phyloP scores from a whole-genome alignment of 169 alveolate species.

The Eimeria sp. region DNA sequence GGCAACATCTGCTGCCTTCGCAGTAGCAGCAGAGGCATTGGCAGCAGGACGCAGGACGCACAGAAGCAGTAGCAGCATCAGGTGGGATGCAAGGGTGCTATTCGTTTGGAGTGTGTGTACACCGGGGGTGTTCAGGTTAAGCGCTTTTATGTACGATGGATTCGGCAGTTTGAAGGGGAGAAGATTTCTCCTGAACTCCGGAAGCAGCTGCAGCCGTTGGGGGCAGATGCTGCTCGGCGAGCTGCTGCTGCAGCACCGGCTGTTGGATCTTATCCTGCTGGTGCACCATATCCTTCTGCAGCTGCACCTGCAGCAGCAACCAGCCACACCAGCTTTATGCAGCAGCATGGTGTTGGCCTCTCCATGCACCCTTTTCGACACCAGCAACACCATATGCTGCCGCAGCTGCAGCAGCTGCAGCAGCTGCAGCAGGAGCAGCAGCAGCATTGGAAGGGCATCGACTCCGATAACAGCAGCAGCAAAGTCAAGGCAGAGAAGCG shows the following conservation, averaged over 20 bases:
- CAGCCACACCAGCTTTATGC: neutral
- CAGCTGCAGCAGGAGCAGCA: too few relatives aligned
- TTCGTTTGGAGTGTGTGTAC: neutral
- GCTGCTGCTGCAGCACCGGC: conserved; percentile 21
- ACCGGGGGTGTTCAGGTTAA: conserved; percentile 26
- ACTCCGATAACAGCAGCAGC: neutral
- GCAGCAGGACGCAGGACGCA: neutral
- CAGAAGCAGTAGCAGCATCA: neutral
- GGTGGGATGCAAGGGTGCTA: neutral
- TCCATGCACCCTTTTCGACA: neutral
- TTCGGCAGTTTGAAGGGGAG: conserved; percentile 75
- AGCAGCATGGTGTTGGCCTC: neutral
- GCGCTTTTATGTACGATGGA: conserved; percentile 70
- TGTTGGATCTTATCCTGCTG: neutral
- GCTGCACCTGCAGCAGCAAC: too few relatives aligned
- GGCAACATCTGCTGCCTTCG: too few relatives aligned
- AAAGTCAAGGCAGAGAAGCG: conserved; percentile 10
- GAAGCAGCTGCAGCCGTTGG: conserved; percentile 67
- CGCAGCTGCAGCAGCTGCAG: conserved; percentile 3
- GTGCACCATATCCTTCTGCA: too few relatives aligned
- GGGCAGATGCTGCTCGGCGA: conserved; percentile 23
- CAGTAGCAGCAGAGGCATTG: neutral
- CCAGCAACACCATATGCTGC: conserved; percentile 33
- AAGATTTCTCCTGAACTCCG: conserved; percentile 48
- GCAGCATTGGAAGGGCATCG: neutral